These are phyloP conservation scores for Lentinus brumalis DNA, from an alignment of 768 basidiomycete species.

Conservation along the genomic window DNA sequence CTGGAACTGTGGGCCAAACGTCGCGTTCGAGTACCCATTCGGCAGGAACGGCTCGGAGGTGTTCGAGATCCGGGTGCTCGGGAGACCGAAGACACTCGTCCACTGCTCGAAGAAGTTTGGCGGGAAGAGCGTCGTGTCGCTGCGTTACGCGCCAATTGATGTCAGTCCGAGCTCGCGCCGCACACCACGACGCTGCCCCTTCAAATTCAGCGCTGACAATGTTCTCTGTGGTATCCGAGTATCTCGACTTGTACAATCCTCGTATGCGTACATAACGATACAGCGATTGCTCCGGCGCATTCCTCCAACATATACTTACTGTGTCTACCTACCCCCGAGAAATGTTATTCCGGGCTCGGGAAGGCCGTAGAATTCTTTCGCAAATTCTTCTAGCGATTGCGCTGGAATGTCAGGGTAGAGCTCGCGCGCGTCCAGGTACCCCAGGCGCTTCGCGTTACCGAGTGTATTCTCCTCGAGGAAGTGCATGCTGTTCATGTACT, in stretches of 20 bases:
- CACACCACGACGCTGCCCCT: no score
- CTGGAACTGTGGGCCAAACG: constrained; percentile 50
- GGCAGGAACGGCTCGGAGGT: constrained; percentile 42
- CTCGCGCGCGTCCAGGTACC: constrained; percentile 30
- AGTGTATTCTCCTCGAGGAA: constrained; percentile 32
- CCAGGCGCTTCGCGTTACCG: constrained; percentile 21
- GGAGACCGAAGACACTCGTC: constrained; percentile 54
- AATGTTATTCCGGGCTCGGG: constrained; percentile 9
- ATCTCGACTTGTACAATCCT: no score
- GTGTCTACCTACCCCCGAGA: no score
- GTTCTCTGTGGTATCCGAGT: no score
- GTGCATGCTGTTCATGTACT: constrained; percentile 13
- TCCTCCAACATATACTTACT: no score
- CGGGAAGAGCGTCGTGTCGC: constrained; percentile 54
- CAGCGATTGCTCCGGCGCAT: no score
- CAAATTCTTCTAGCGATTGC: constrained; percentile 22
- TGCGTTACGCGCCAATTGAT: constrained; percentile 19
- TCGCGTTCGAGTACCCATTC: constrained; percentile 45
- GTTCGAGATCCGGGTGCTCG: constrained; percentile 39
- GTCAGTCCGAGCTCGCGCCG: no score
- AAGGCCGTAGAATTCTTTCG: neutral
- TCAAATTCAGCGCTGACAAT: no score
- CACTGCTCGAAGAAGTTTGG: constrained; percentile 55
- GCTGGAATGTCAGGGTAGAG: constrained; percentile 29
- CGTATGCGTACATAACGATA: no score